Conservation (phyloP, 2,329 filamentous ascomycete genomes). For the Leptodontidium sp. region DNA sequence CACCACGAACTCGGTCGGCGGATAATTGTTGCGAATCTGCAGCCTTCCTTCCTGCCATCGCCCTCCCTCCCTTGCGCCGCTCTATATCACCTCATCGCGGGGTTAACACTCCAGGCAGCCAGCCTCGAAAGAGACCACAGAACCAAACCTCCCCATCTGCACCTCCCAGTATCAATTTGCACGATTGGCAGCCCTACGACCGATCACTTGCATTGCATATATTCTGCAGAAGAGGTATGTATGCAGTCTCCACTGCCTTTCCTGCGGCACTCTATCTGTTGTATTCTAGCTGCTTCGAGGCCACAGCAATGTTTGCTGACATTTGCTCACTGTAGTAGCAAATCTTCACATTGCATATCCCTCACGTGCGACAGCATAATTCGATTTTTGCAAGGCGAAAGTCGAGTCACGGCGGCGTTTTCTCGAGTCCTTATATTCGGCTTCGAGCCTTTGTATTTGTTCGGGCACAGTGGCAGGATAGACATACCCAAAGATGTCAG, state of each 20-base stretch:
- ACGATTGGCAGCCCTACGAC: slow-evolving; percentile 24
- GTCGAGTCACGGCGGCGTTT: not conserved
- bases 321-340: not conserved
- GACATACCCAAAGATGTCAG: slow-evolving; percentile 13
- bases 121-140: slow-evolving; percentile 18
- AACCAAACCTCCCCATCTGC: slow-evolving; percentile 21
- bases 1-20: not conserved
- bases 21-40: slow-evolving; percentile 14
- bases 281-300: slow-evolving; percentile 17
- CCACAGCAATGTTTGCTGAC: slow-evolving; percentile 23
- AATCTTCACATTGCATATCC: slow-evolving; percentile 18
- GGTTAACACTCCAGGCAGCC: slow-evolving; percentile 26
- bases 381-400: slow-evolving; percentile 17
- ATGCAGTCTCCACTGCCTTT: slow-evolving; percentile 13
- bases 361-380: slow-evolving; percentile 33
- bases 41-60: not conserved
- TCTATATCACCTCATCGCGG: slow-evolving; percentile 20
- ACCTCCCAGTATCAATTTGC: slow-evolving; percentile 13
- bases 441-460: not conserved
- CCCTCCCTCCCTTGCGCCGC: not conserved
- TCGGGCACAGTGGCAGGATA: not conserved
- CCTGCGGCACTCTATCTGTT: not conserved
- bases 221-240: slow-evolving; percentile 5
- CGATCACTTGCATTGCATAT: slow-evolving; percentile 18
- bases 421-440: slow-evolving; percentile 5